Percentiles rank a stretch among this genome's conserved stretches.
phyloP scores from a whole-genome alignment of 208 protist genomes.

The Leishmania tarentolae region DNA sequence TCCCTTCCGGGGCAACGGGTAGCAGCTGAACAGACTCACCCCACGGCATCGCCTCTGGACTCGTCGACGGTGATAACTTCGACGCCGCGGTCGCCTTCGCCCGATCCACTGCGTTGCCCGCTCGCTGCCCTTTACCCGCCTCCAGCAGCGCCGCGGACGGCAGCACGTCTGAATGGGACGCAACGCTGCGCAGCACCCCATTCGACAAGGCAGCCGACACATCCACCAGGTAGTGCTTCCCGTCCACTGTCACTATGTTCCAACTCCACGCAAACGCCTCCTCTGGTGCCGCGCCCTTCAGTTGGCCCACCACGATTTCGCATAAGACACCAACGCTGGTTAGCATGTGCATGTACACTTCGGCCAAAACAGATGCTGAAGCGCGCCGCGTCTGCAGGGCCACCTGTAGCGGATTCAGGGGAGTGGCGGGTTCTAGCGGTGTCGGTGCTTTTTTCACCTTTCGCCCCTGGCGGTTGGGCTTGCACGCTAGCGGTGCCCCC shows the following conservation, averaged over 20 bases:
- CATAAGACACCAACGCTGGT: conserved; percentile 35
- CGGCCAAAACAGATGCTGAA: conserved; percentile 43
- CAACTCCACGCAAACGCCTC: conserved; percentile 72
- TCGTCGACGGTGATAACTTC: background rate
- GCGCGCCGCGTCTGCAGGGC: conserved; percentile 49
- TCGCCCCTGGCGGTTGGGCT: background rate
- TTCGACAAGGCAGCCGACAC: conserved; percentile 46
- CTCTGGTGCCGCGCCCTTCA: conserved; percentile 54
- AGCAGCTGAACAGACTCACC: conserved; percentile 5
- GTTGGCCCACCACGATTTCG: conserved; percentile 58
- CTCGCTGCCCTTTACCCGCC: background rate
- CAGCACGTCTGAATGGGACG: background rate
- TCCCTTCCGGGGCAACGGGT: conserved; percentile 15
- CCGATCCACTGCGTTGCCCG: too few species aligned
- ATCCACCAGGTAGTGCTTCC: conserved; percentile 61
- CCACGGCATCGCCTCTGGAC: background rate
- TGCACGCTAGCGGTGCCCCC: conserved; percentile 13
- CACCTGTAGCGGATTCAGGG: conserved; percentile 36
- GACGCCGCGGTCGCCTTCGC: background rate
- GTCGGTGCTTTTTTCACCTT: conserved; percentile 18
- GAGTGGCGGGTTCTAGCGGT: conserved; percentile 16
- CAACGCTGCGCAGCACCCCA: conserved; percentile 32
- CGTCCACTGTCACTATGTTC: conserved; percentile 66
- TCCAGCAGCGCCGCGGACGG: conserved; percentile 1
- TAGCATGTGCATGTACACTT: conserved; percentile 68